Evolutionary conservation across 371 early-diverging fungal species (phyloP), one percentile per base, ranked within the genome.

Genomic region (Apophysomyces ossiformis): DNA sequence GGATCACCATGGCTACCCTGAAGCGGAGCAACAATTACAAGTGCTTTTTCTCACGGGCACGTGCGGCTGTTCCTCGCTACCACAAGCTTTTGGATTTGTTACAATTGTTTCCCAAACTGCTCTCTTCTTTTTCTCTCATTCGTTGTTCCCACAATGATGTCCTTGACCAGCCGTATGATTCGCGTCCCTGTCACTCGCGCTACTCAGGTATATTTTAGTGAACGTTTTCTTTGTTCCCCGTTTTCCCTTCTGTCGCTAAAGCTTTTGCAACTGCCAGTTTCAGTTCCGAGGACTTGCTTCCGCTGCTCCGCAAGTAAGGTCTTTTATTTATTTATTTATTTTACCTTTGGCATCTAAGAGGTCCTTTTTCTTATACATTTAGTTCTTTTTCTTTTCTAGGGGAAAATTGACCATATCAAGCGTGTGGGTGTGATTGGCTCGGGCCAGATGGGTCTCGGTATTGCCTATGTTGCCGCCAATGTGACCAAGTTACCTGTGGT

Each of bases 361-460:
- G 32, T 26, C 1, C 32, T 26, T 8, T 18, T 21, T 21, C 9
- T 18, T 21, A 21, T 21, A 18, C 21, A 21, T 16, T 47, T 58
- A 32, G 0, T 39, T 12, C 32, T 26, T 26, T 2, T 26, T 26
- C 2, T 26, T 26, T 26, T n/a, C 7, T 63, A 74, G 74, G 46
- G 60, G n/a, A 73, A 66, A 7, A 69, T 72, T 60, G 72, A 70
- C 44, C 70, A 75, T 47, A 79, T 89, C 41, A 85, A 87, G 70
- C 76, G 81, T 37, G 77, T 94, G 44, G 90, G 92, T 68, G 88
- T 94, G 45, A 83, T 94, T 60, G 94, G 94, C 57, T 86, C 93
- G 7, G 94, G 94, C 7, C 94, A 94, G 79, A 94, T 94, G 94
- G 96, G 99, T 36, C 78, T 92, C 58, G 99, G 99, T 43, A 99